Conservation (phyloP, 2,329 filamentous ascomycete genomes). For the Monilinia fructigena region DNA sequence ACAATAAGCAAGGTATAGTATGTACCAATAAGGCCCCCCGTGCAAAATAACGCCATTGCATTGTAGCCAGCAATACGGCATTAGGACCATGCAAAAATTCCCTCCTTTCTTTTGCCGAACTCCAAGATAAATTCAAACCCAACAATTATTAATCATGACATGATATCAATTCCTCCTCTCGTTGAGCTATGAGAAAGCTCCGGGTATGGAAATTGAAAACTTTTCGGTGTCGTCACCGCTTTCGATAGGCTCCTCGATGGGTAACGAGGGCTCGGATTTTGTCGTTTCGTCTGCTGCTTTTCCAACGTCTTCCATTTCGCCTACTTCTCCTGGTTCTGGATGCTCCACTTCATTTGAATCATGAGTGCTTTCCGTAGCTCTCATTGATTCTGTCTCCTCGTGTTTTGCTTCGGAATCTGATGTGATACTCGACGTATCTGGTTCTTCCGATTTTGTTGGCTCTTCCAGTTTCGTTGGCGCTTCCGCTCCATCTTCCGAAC, state of each 20-base stretch:
- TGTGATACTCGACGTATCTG: neutral
- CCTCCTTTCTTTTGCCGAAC: conserved; percentile 8
- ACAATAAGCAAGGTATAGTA: conserved; percentile 20
- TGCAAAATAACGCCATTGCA: conserved; percentile 17
- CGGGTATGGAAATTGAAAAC: conserved; percentile 42
- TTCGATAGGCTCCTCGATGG: conserved; percentile 28
- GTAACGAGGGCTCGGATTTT: conserved; percentile 31
- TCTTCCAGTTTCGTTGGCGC: neutral
- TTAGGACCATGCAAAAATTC: conserved; percentile 4
- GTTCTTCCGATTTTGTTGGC: neutral
- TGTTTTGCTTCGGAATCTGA: neutral
- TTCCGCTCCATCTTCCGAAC: neutral
- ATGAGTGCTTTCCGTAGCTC: conserved; percentile 18
- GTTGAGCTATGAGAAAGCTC: conserved; percentile 13
- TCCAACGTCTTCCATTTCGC: conserved; percentile 2
- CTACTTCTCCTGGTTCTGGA: conserved; percentile 8
- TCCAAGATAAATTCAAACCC: conserved; percentile 6
- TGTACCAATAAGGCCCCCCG: conserved; percentile 8
- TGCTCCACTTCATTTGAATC: conserved; percentile 16
- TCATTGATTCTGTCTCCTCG: conserved; percentile 6
- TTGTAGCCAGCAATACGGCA: conserved; percentile 13
- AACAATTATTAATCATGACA: conserved; percentile 20
- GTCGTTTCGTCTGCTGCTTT: conserved; percentile 29
- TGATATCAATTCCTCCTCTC: conserved; percentile 5
- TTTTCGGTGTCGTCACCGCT: conserved; percentile 28